Evolutionary conservation across 306 rosid species (phyloP), one percentile per base, ranked within the genome.

Genomic region (Abrus pulchellus): DNA sequence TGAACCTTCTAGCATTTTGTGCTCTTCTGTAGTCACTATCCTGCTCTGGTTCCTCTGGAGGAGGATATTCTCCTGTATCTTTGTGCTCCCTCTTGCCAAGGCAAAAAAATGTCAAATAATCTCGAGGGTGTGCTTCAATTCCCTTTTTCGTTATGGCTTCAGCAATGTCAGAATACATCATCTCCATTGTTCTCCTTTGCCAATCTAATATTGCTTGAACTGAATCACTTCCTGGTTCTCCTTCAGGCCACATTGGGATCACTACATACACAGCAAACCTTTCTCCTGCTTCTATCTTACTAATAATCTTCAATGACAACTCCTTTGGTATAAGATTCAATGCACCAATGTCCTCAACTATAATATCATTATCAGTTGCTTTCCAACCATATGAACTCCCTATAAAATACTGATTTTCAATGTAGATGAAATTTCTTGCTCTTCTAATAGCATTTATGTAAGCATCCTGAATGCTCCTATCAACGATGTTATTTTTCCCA

Each of bases 201-300:
- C 98, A 94, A 77, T 92, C 97, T 29, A 94, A 36, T 69, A 92
- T 94, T 47, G 98, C 93, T 12, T 90, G 98, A 81, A 90, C 93
- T 40, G 97, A 89, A 30, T 54, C 92, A 82, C 94, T 94, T 57
- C 88, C 94, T 1, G 97, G 98, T 33, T 76, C 54, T 44, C 97
- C 97, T 87, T 94, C 94, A 32, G 98, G 97, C 94, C 98, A 94
- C 97, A 90, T 89, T 67, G 97, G 97, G 50, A 94, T 83, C 88
- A 91, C 93, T 44, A 92, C 55, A 77, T 92, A 94, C 28, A 83
- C 94, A 9, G 41, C 65, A 74, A 94, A 94, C 76, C 97, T 87
- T 67, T 94, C 86, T 64, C 78, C 85, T 7, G 89, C 88, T 83
- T 92, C 89, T 52, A 94, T 92, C 79, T 92, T 94, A 47, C 93